A percentile compares a stretch with the other conserved stretches of the same genome.
Conservation (phyloP, 352 stramenopile genomes). For the Globisporangium nodosum region DNA sequence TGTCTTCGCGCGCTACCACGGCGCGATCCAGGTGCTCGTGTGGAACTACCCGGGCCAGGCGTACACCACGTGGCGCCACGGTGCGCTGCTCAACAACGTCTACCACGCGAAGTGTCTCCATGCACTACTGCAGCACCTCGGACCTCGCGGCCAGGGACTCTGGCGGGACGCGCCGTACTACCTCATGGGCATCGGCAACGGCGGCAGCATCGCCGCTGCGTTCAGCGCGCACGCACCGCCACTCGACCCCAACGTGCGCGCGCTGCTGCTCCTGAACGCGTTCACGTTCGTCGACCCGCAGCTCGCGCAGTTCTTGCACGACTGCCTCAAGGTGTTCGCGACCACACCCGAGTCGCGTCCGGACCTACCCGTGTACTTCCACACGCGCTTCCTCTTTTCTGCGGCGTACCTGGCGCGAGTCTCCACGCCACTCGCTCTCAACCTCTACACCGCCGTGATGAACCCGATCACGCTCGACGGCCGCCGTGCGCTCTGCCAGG, state of each 20-base stretch:
- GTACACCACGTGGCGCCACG: slow-evolving; percentile 89
- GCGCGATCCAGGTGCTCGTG: slow-evolving; percentile 82
- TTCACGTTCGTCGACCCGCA: slow-evolving; percentile 88
- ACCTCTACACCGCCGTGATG: slow-evolving; percentile 93
- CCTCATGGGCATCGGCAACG: slow-evolving; percentile 90
- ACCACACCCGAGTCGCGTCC: slow-evolving; percentile 87
- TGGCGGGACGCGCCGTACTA: slow-evolving; percentile 88
- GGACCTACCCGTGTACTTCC: slow-evolving; percentile 95
- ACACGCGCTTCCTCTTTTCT: slow-evolving; percentile 92
- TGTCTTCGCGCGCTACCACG: slow-evolving; percentile 85
- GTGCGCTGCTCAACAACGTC: slow-evolving; percentile 90
- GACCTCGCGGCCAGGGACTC: slow-evolving; percentile 14
- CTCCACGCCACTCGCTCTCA: slow-evolving; percentile 92
- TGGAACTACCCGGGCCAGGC: slow-evolving; percentile 97
- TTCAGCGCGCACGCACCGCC: slow-evolving; percentile 61
- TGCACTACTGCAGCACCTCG: slow-evolving; percentile 69
- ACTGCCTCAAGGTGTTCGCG: slow-evolving; percentile 92
- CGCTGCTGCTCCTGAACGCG: slow-evolving; percentile 86
- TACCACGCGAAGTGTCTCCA: slow-evolving; percentile 87
- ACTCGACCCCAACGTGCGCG: slow-evolving; percentile 57
- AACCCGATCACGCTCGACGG: slow-evolving; percentile 92
- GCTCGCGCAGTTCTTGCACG: slow-evolving; percentile 92
- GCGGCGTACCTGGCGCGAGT: slow-evolving; percentile 88
- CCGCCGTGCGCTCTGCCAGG: slow-evolving; percentile 85
- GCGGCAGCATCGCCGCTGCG: slow-evolving; percentile 81